phyloP scores from a whole-genome alignment of 148 eudicot genomes.

The Arbutus unedo region DNA sequence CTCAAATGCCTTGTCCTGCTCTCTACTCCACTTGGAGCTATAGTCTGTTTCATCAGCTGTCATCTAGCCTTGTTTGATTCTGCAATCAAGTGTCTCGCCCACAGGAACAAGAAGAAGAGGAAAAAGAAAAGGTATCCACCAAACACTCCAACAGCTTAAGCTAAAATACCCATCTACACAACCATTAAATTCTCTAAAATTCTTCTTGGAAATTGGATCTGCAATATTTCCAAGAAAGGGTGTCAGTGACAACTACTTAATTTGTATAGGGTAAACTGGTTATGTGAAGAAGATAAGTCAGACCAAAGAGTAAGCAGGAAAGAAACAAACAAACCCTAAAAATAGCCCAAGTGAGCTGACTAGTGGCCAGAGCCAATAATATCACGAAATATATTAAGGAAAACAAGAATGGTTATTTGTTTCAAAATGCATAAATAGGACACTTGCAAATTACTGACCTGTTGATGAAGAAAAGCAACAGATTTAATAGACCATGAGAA shows the following conservation, averaged over 20 bases:
- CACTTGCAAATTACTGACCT: conserved; percentile 50
- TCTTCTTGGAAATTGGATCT: conserved; percentile 15
- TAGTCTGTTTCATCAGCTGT: conserved; percentile 45
- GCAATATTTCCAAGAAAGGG: conserved; percentile 18
- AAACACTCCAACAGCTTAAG: conserved; percentile 9
- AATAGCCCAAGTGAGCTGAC: conserved; percentile 27
- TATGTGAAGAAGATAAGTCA: conserved; percentile 23
- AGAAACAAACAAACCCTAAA: conserved; percentile 15
- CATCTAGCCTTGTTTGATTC: conserved; percentile 36
- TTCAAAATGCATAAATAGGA: conserved; percentile 30
- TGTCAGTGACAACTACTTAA: conserved; percentile 18
- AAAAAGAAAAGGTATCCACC: neutral
- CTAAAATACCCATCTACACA: neutral
- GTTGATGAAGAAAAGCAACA: conserved; percentile 37
- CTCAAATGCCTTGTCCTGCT: conserved; percentile 85
- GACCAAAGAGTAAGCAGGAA: conserved; percentile 19
- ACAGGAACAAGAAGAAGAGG: conserved; percentile 12
- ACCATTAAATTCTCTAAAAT: conserved; percentile 13
- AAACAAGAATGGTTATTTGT: conserved; percentile 21
- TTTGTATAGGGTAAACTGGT: conserved; percentile 4
- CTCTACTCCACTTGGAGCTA: conserved; percentile 64
- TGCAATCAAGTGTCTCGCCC: conserved; percentile 18
- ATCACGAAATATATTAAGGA: conserved; percentile 21
- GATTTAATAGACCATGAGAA: conserved; percentile 40
- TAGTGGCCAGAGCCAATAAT: conserved; percentile 22